phyloP scores from a whole-genome alignment of 805 yeast genomes.

The Candida patagonica region DNA sequence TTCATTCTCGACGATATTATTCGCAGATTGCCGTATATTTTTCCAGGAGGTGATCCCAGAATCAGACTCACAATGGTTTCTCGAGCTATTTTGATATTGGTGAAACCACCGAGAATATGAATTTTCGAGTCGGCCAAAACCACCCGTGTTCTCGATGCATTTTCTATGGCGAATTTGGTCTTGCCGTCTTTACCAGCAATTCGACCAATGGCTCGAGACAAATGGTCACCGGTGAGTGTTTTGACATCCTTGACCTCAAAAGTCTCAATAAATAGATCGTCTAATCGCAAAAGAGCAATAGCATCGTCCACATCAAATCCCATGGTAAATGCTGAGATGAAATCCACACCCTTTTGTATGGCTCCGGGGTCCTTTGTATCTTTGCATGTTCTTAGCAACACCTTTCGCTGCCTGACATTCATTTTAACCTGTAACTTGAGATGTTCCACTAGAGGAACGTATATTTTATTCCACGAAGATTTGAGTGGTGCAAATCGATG shows the following conservation, averaged over 20 bases:
- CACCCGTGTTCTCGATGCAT: conserved; percentile 95
- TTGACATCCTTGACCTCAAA: conserved; percentile 96
- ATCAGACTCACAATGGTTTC: conserved; percentile 91
- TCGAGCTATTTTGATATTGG: conserved; percentile 97
- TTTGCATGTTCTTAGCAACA: conserved; percentile 76
- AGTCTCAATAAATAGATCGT: conserved; percentile 93
- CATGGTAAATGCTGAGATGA: conserved; percentile 85
- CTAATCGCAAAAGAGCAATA: conserved; percentile 85
- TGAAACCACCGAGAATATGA: conserved; percentile 93
- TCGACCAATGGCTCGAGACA: conserved; percentile 98
- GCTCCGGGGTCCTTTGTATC: conserved; percentile 88
- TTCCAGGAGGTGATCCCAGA: conserved; percentile 97
- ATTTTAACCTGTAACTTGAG: conserved; percentile 91
- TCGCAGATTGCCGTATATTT: conserved; percentile 94
- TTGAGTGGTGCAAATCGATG: conserved; percentile 94
- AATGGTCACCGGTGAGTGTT: conserved; percentile 90
- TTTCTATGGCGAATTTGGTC: conserved; percentile 96
- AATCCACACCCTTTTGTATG: conserved; percentile 95
- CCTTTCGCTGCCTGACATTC: conserved; percentile 67
- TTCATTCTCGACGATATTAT: conserved; percentile 95
- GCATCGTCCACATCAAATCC: conserved; percentile 98
- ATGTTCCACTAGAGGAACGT: conserved; percentile 93
- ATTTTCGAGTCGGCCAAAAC: conserved; percentile 95
- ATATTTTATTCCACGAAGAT: conserved; percentile 84
- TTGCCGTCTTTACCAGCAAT: conserved; percentile 99